Evolutionary conservation across 2,329 filamentous ascomycete species (phyloP), one percentile per base, ranked within the genome.

Genomic region (Cytospora piceae): DNA sequence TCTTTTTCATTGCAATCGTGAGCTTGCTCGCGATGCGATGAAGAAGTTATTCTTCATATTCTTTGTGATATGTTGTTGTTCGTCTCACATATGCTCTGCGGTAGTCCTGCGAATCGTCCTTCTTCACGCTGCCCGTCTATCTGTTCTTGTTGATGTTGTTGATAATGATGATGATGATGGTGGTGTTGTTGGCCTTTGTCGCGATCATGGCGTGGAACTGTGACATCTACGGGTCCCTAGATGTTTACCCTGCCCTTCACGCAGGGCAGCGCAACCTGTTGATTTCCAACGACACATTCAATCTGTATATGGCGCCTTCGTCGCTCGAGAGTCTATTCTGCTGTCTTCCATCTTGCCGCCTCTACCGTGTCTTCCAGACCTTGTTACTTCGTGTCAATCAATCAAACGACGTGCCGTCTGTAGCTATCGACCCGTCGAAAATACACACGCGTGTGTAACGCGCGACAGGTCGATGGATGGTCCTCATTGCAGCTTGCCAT

Each of bases 1-100:
- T 31, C 37, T 57, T 57, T 57, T 57, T 42, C 55, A 57, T 57
- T 34, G 32, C 55, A 22, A 27, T 39, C 22, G 55, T 39, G 31
- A 20, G 55, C 55, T 57, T 57, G 55, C 55, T 20, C 24, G n/a
- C 55, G 32, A 24, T 39, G 55, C 17, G 55, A 39, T n/a, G 55
- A 57, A 57, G 55, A 57, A 57, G 37, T 24, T 24, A 15, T 17
- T 14, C 27, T 17, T 14, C 22, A 39, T 34, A 20, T 54, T 54
- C 27, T 54, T 29, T 32, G 29, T 54, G 22, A 54, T 12, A 2
- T 22, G 31, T 37, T 27, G 9, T 22, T 5, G 5, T 34, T 7
- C 8, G 8, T 58, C 5, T 34, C 39, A n/a, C 9, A 8, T 27
- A n/a, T 11, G 32, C 31, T 37, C 31, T 4, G 22, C 24, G 22